A percentile compares a stretch with the other conserved stretches of the same genome.
phyloP scores from a whole-genome alignment of 768 basidiomycete genomes.

The Clitopilus passeckerianus region DNA sequence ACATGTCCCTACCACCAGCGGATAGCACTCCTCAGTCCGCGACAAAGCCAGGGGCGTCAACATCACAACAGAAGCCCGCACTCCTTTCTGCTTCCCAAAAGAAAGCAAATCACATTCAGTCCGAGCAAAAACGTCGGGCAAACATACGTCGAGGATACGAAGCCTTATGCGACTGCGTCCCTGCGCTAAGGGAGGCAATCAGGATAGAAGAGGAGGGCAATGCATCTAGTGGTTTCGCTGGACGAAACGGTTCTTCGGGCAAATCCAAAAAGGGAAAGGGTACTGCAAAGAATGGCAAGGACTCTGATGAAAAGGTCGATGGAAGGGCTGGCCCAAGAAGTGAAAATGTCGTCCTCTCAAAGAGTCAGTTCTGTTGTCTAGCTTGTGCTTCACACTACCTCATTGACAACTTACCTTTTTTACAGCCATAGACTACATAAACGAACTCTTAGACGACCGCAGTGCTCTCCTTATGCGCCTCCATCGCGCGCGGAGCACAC shows the following conservation, averaged over 20 bases:
- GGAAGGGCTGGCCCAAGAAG: constrained; percentile 87
- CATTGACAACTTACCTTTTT: constrained; percentile 1
- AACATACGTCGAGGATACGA: constrained; percentile 90
- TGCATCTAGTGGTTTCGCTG: constrained; percentile 14
- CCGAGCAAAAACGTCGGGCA: constrained; percentile 89
- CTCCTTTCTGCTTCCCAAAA: constrained; percentile 83
- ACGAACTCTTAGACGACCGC: constrained; percentile 58
- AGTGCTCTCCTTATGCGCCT: constrained; percentile 53
- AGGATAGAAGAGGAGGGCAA: constrained; percentile 62
- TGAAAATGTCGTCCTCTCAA: constrained; percentile 83
- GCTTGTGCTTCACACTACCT: constrained; percentile 2
- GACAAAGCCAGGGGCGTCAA: constrained; percentile 5
- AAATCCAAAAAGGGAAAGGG: constrained; percentile 41
- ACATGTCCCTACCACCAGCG: neutral
- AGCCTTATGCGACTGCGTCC: constrained; percentile 78
- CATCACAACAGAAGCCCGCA: constrained; percentile 28
- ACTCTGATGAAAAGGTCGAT: constrained; percentile 57
- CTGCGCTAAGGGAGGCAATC: constrained; percentile 77
- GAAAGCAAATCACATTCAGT: constrained; percentile 91
- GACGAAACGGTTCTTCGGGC: constrained; percentile 18
- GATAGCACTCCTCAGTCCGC: neutral
- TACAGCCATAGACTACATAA: constrained; percentile 83
- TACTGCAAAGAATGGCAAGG: constrained; percentile 31
- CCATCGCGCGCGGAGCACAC: constrained; percentile 47
- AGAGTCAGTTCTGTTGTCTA: constrained; percentile 54